Conservation (phyloP, 1,284 basidiomycete genomes). For the Amylostereum areolatum region DNA sequence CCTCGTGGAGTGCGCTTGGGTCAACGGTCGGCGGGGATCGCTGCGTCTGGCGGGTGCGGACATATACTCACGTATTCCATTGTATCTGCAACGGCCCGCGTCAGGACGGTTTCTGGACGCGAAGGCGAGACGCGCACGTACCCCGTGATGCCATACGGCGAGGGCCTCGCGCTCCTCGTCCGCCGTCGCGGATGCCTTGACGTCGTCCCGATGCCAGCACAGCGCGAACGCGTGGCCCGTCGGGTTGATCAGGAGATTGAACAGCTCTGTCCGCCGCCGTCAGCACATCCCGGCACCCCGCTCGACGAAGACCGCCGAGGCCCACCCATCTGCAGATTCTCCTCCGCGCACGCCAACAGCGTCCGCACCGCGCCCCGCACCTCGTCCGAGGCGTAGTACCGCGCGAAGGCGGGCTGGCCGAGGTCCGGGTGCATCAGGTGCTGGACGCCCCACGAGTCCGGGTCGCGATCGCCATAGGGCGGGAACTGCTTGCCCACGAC, state of each 20-base stretch:
- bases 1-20: slow-evolving; percentile 63
- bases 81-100: slow-evolving; percentile 61
- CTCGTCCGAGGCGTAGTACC: slow-evolving; percentile 62
- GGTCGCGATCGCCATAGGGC: slow-evolving; percentile 54
- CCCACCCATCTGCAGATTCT: slow-evolving; percentile 70
- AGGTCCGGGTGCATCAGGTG: slow-evolving; percentile 77
- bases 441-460: slow-evolving; percentile 78
- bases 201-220: slow-evolving; percentile 81
- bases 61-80: slow-evolving; percentile 71
- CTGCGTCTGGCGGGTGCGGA: neutral
- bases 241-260: slow-evolving; percentile 79
- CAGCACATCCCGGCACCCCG: no score
- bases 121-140: no score
- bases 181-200: slow-evolving; percentile 53
- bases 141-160: slow-evolving; percentile 59
- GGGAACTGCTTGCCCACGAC: slow-evolving; percentile 82
- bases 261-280: slow-evolving; percentile 74
- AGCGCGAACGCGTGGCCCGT: slow-evolving; percentile 63
- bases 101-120: no score
- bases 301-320: slow-evolving; percentile 5
- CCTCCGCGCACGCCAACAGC: slow-evolving; percentile 51
- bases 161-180: slow-evolving; percentile 63
- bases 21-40: neutral
- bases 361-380: slow-evolving; percentile 43
- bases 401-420: slow-evolving; percentile 49